Base-by-base conservation (phyloP, 1,284 basidiomycete genomes). In the Marasmius tenuissimus region DNA sequence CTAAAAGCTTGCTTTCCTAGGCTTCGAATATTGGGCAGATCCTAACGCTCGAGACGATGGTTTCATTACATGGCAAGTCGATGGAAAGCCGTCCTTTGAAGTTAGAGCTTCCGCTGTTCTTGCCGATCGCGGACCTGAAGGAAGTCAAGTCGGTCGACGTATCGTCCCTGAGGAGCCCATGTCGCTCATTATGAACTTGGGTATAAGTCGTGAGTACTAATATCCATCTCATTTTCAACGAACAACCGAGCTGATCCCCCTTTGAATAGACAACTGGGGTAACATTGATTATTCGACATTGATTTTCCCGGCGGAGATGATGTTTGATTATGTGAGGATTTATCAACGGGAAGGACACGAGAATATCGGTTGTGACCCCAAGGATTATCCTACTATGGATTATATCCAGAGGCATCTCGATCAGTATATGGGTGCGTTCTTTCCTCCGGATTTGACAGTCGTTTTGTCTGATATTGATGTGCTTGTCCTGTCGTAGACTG, bases 101-200 rank as follows among this genome's bases (percentile, higher is more conserved):
- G 70, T 93, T 67, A 78, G 82, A 9, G 85, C 87, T 0, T 57
- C 65, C 1, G 81, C 88, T 39, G 76, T 91, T 6, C 83, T 75
- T 0, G 76, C 87, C 5, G 89, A 92, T 68, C 69, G 63, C 38
- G 77, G 76, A 0, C 54, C 73, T 0, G 72, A 73, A 48, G 80
- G 80, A 2, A 77, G 75, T 35, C 76, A 78, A 38, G 79, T 93
- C 18, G 77, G 79, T 1, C 84, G 85, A 65, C 73, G 92, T 61
- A 69, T 92, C 45, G 85, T 94, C 8, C 81, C 91, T 0, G 86
- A 91, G 68, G 92, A 94, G 69, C 92, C 92, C 2, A 88, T 85
- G 82, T 82, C 81, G 59, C 78, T 90, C 65, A 76, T 89, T 40
- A 57, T 90, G 61, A 90, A 90, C 69, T 73, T 89, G 67, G 88